A percentile compares a stretch with the other conserved stretches of the same genome.
Conservation (phyloP, 2,329 filamentous ascomycete genomes). For the Talaromyces sp. region DNA sequence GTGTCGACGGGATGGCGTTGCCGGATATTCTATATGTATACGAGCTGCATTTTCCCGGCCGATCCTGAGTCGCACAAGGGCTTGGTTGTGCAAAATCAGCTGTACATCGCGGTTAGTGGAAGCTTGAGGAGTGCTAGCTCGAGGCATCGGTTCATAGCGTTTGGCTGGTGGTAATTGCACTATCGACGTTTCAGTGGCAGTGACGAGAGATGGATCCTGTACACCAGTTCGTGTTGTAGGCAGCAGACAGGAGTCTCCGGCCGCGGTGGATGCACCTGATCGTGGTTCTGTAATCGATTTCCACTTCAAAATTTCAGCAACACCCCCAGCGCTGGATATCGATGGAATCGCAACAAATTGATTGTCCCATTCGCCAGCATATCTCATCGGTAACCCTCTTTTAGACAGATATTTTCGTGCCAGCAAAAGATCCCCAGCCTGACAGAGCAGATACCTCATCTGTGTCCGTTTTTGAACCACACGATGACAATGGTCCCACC, state of each 20-base stretch:
- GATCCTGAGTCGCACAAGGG: slow-evolving; percentile 24
- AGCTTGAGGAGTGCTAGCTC: background rate
- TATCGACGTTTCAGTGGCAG: background rate
- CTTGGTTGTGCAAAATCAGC: background rate
- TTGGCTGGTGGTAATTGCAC: background rate
- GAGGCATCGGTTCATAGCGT: background rate
- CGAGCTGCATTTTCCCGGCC: slow-evolving; percentile 25
- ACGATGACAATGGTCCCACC: slow-evolving; percentile 23
- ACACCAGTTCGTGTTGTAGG: background rate
- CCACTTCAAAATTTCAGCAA: slow-evolving; percentile 7
- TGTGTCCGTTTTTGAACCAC: slow-evolving; percentile 15
- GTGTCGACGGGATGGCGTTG: background rate
- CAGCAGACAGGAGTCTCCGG: background rate
- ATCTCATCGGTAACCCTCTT: slow-evolving; percentile 27
- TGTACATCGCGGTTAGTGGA: background rate
- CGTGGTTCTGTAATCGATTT: background rate
- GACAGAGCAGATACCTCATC: slow-evolving; percentile 30
- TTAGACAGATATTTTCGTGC: slow-evolving; percentile 32
- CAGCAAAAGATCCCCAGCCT: slow-evolving; percentile 29
- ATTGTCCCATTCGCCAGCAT: slow-evolving; percentile 35
- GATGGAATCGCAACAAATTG: slow-evolving; percentile 22
- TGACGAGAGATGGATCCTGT: background rate
- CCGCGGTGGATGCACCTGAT: background rate
- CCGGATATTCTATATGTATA: slow-evolving; percentile 16
- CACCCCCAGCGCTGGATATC: background rate